phyloP scores from a whole-genome alignment of 1,284 basidiomycete species.

The Melampsora abietis-canadensis region DNA sequence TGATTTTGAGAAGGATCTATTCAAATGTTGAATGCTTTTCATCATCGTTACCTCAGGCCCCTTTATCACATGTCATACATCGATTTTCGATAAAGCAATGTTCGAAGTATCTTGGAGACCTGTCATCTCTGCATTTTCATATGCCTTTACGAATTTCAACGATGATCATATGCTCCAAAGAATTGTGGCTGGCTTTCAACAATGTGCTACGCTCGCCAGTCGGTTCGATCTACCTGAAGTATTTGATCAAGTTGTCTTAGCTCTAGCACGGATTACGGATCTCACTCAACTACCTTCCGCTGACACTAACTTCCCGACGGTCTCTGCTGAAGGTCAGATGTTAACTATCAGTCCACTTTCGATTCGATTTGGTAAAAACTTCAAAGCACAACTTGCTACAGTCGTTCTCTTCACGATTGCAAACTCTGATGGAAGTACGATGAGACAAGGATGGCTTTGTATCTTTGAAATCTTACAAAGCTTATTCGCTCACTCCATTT shows the following conservation, averaged over 20 bases:
- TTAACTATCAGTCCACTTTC: conserved; percentile 88
- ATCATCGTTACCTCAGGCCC: conserved; percentile 58
- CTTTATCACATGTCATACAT: conserved; percentile 73
- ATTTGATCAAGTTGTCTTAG: conserved; percentile 91
- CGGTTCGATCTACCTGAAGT: conserved; percentile 87
- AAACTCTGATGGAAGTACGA: conserved; percentile 90
- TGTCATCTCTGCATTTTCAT: conserved; percentile 74
- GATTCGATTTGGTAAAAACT: conserved; percentile 88
- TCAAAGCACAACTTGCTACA: conserved; percentile 92
- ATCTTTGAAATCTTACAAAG: conserved; percentile 99
- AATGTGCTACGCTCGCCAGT: conserved; percentile 89
- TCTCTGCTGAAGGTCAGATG: conserved; percentile 86
- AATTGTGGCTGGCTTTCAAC: conserved; percentile 88
- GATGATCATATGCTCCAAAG: conserved; percentile 95
- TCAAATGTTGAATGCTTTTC: background rate
- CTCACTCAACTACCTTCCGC: conserved; percentile 46
- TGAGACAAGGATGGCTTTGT: conserved; percentile 81
- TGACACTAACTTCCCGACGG: conserved; percentile 70
- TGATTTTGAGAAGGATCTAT: background rate
- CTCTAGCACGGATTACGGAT: conserved; percentile 66
- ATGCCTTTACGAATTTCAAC: conserved; percentile 81
- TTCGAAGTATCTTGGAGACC: conserved; percentile 89
- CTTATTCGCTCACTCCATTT: conserved; percentile 84
- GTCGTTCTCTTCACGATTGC: conserved; percentile 97
- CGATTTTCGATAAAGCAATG: conserved; percentile 82